These are phyloP conservation scores for Metschnikowia henanensis DNA, from an alignment of 805 yeast genomes.

Conservation along the genomic window DNA sequence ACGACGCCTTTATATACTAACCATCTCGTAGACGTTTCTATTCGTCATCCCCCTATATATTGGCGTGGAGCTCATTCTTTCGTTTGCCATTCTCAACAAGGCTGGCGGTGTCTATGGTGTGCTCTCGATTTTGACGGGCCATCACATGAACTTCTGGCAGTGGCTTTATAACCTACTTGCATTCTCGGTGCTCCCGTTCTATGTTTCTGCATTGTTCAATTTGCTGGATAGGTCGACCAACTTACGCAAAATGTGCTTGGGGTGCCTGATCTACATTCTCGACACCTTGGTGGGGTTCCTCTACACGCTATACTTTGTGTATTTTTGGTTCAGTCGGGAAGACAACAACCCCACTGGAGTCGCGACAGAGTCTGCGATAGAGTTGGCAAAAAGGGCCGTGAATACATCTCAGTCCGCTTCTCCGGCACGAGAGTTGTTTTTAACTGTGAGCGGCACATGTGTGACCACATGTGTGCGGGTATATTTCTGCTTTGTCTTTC, in stretches of 20 bases:
- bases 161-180: conserved; percentile 77
- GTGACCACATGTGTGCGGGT: conserved; percentile 49
- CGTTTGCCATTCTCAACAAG: conserved; percentile 78
- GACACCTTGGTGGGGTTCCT: conserved; percentile 69
- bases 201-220: conserved; percentile 54
- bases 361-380: neutral
- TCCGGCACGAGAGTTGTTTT: conserved; percentile 51
- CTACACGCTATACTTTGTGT: conserved; percentile 73
- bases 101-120: conserved; percentile 89
- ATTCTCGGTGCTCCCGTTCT: conserved; percentile 60
- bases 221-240: conserved; percentile 46
- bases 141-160: conserved; percentile 78
- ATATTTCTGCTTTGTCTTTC: conserved; percentile 58
- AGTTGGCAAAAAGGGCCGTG: conserved; percentile 7
- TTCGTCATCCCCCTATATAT: conserved; percentile 74
- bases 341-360: conserved; percentile 29
- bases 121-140: conserved; percentile 84
- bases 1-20: neutral
- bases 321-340: conserved; percentile 67
- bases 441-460: conserved; percentile 53
- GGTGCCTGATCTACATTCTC: conserved; percentile 57
- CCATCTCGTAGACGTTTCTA: conserved; percentile 51
- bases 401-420: conserved; percentile 60
- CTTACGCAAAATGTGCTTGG: conserved; percentile 60
- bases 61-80: conserved; percentile 82